These are phyloP conservation scores for Saturnispora gosingensis DNA, from an alignment of 805 yeast species.

Conservation along the genomic window DNA sequence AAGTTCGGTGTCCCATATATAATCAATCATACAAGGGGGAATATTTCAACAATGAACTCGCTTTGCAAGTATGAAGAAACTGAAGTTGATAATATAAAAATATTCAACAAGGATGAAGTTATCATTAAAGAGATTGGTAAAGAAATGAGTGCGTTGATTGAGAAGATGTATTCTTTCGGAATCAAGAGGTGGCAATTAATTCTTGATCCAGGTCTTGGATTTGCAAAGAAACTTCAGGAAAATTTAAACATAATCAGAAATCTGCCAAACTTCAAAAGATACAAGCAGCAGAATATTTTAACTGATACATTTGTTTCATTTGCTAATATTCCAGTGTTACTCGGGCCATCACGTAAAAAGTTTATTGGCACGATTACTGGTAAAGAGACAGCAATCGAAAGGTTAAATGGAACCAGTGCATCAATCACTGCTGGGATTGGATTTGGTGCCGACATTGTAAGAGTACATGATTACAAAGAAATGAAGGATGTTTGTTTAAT, in stretches of 20 bases:
- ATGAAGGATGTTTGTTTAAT: conserved; percentile 43
- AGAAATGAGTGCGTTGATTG: conserved; percentile 53
- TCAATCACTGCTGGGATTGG: conserved; percentile 65
- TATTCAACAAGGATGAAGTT: conserved; percentile 11
- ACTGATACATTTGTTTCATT: conserved; percentile 32
- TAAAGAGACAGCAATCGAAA: conserved; percentile 44
- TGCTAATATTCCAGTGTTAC: conserved; percentile 52
- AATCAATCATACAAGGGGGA: conserved; percentile 79
- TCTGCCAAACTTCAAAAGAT: conserved; percentile 37
- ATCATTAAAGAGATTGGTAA: conserved; percentile 45
- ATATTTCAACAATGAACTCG: conserved; percentile 60
- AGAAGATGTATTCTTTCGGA: conserved; percentile 50
- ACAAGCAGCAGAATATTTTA: conserved; percentile 22
- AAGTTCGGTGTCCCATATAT: conserved; percentile 66
- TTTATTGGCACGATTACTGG: conserved; percentile 73
- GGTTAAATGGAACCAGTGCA: conserved; percentile 72
- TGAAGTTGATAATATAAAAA: conserved; percentile 18
- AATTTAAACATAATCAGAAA: conserved; percentile 57
- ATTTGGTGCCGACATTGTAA: conserved; percentile 65
- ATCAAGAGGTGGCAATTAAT: conserved; percentile 85
- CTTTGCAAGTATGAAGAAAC: conserved; percentile 43
- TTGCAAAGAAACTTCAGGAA: conserved; percentile 75
- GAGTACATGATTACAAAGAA: conserved; percentile 78
- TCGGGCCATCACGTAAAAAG: conserved; percentile 85
- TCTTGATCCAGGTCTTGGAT: conserved; percentile 93